A percentile compares a stretch with the other conserved stretches of the same genome.
phyloP scores from a whole-genome alignment of 768 basidiomycete species.

The Mycena galopus region DNA sequence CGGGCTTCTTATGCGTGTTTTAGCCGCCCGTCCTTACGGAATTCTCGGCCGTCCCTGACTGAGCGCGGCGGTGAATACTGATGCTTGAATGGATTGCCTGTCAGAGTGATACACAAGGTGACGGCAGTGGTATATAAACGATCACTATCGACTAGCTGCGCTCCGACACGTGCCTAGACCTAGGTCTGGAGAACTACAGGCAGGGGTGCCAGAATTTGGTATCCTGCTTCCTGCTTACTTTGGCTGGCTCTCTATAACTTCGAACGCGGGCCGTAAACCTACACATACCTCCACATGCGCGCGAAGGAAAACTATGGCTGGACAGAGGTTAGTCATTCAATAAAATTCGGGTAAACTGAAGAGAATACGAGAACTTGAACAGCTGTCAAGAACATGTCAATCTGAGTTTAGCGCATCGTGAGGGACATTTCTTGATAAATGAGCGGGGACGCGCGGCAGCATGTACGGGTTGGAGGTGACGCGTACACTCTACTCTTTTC shows the following conservation, averaged over 20 bases:
- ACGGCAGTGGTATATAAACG: slow-evolving; percentile 8
- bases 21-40: background rate
- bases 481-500: too few species aligned
- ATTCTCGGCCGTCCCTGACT: background rate
- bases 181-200: background rate
- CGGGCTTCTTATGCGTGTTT: slow-evolving; percentile 7
- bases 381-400: too few species aligned
- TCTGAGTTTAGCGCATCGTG: too few species aligned
- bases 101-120: too few species aligned
- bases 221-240: background rate
- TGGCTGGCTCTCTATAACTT: background rate
- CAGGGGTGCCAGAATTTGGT: too few species aligned
- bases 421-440: too few species aligned
- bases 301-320: background rate
- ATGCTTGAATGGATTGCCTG: too few species aligned
- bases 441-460: too few species aligned
- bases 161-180: background rate
- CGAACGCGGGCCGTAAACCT: slow-evolving; percentile 2
- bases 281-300: background rate
- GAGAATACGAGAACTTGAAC: too few species aligned
- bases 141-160: slow-evolving; percentile 3
- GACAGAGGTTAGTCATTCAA: background rate
- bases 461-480: too few species aligned
- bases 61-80: background rate
- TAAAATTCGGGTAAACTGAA: too few species aligned